Conservation (phyloP, 768 basidiomycete genomes). For the Trametes punicea region DNA sequence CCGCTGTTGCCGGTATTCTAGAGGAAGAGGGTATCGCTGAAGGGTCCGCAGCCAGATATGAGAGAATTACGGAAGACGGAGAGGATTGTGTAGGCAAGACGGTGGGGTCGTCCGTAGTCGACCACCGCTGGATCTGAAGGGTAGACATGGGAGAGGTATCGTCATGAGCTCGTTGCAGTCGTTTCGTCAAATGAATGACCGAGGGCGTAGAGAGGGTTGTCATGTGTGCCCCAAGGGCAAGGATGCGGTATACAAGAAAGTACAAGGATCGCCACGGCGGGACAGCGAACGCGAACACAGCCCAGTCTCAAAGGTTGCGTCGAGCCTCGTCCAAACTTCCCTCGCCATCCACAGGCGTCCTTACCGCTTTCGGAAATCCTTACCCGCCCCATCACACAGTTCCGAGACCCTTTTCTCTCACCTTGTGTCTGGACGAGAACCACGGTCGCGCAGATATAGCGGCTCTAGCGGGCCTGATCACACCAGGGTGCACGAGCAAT, state of each 20-base stretch:
- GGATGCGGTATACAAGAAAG: conserved; percentile 9
- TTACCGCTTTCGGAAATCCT: conserved; percentile 9
- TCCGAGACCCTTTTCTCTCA: not conserved
- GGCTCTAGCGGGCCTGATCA: not conserved
- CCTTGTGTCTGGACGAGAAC: not conserved
- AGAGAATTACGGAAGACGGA: conserved; percentile 1
- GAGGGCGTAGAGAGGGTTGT: conserved; percentile 14
- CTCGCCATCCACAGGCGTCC: not conserved
- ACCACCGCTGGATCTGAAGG: conserved; percentile 23
- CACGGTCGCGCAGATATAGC: not conserved
- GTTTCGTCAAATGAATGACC: conserved; percentile 27
- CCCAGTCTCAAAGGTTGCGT: no score
- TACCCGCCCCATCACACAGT: conserved; percentile 11
- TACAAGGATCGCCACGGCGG: conserved; percentile 1
- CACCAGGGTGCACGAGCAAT: not conserved
- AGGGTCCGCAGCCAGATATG: conserved; percentile 4
- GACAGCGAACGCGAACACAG: not conserved
- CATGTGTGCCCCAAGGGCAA: conserved; percentile 23
- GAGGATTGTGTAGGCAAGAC: conserved; percentile 17
- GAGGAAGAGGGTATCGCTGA: conserved; percentile 16
- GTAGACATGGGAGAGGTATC: conserved; percentile 11
- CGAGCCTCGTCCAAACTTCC: no score
- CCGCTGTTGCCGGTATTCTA: conserved; percentile 1
- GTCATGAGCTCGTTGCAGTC: conserved; percentile 25
- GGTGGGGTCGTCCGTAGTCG: conserved; percentile 23